A percentile compares a stretch with the other conserved stretches of the same genome.
Conservation (phyloP, 2,329 filamentous ascomycete species). For the Alternaria postmessia region DNA sequence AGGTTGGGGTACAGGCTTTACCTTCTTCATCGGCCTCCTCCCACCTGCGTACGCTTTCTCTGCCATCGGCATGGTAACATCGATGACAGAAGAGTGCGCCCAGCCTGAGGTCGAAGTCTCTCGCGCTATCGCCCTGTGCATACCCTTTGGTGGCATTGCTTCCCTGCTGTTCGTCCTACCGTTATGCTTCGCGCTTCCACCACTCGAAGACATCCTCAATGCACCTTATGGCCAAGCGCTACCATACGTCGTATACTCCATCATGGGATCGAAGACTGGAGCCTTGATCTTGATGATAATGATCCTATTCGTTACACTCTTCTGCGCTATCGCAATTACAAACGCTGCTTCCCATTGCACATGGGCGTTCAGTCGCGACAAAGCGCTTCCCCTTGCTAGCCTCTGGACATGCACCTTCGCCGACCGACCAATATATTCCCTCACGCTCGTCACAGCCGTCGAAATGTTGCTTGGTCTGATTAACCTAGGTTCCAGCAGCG, state of each 20-base stretch:
- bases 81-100: constrained; percentile 17
- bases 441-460: constrained; percentile 39
- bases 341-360: constrained; percentile 59
- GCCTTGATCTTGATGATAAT: constrained; percentile 39
- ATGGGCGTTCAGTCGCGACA: constrained; percentile 58
- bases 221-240: constrained; percentile 60
- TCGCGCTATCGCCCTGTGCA: constrained; percentile 57
- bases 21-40: background rate
- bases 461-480: background rate
- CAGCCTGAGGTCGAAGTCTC: constrained; percentile 60
- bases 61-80: background rate
- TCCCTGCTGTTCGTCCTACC: constrained; percentile 60
- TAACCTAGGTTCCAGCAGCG: background rate
- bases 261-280: constrained; percentile 60
- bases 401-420: constrained; percentile 32
- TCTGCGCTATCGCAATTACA: constrained; percentile 64
- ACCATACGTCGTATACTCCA: constrained; percentile 60
- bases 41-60: background rate
- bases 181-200: constrained; percentile 61
- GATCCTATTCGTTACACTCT: constrained; percentile 60
- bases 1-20: background rate
- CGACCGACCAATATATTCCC: constrained; percentile 55
- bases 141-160: too few relatives aligned
- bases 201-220: constrained; percentile 55
- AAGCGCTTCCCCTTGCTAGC: constrained; percentile 53